Evolutionary conservation across 1,284 basidiomycete species (phyloP), one percentile per base, ranked within the genome.

Genomic region (Tylopilus sp.): DNA sequence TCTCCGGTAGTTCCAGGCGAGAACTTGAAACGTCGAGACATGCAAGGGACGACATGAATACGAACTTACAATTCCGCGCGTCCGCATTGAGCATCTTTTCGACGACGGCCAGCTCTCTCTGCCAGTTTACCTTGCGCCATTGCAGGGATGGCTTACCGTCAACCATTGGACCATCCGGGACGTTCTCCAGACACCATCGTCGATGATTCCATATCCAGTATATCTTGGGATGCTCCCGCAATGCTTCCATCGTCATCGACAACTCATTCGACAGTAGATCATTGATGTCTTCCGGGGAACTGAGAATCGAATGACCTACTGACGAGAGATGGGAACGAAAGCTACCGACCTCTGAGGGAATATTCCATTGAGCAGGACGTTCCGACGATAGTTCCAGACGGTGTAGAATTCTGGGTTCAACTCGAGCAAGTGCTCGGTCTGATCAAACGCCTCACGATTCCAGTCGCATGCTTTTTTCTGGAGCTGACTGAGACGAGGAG

Each of bases 181-280:
- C 78, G 46, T 86, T 81, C 64, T 89, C 85, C 4, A 97, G 78
- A 60, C 92, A 93, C 95, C 95, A 97, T 59, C 86, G 78, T 29
- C 94, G 82, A 61, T 97, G 93, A 62, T 93, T 96, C 95, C 94
- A 97, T 55, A 97, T 92, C 84, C 89, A 92, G 66, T 97, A 97
- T 12, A 95, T 86, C 64, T 97, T 97, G 8, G 94, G 94, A 63
- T 94, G 84, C 10, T 79, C 73, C 60, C 88, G 86, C 39, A 97
- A 78, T 15, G 87, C 84, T 8, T 75, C 70, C 61, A 86, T 89
- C 0, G 93, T 97, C 67, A 93, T 76, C 2, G 77, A 72, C n/a
- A 97, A 71, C 51, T 97, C 94, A 31, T 79, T 73, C 2, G 78
- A 72, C 2, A 97, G 76, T 3, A 86, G 51, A 9, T 75, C 69